Base-by-base conservation (phyloP, 345 rosid species). In the Eucalyptus polybractea region DNA sequence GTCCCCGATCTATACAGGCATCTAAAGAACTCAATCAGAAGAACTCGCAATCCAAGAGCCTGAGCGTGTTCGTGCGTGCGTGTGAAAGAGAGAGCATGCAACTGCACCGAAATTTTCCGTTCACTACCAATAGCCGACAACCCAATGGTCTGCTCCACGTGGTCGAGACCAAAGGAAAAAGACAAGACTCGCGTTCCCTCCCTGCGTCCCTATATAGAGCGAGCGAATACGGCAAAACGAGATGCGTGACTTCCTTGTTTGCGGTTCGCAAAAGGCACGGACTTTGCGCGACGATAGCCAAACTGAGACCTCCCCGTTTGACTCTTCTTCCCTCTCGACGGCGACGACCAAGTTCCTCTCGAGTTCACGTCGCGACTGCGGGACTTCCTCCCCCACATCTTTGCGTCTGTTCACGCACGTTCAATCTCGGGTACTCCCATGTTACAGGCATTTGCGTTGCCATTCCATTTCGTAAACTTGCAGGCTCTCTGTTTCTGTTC, bases 121-220 rank as follows among this genome's bases (percentile, higher is more conserved):
- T 56, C 89, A 37, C 37, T 27, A 13, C 62, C 29, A 53, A 53
- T 53, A 2, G 58, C 58, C 4, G 58, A 21, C 58, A 21, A 2
- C 87, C 87, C 27, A 21, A 31, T 56, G 44, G 93, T 90, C 91
- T 45, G 86, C 85, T 90, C 91, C 98, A 95, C 96, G 97, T 94
- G 97, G 93, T 91, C 25, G 33, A 76, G 15, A 76, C 83, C 47
- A 21, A 10, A 21, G 24, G 42, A 2, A 10, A 76, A 11, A 8
- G 54, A 49, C 49, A 16, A 16, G 50, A 31, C 54, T 42, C 45
- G 54, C 44, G n/a, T 29, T 53, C 50, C n/a, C 62, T 54, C 67
- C n/a, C 51, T 6, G 40, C 47, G 27, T 88, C 33, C 65, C 80
- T 22, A 47, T 81, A 80, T 17, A 83, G 42, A 21, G 33, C 49